These are phyloP conservation scores for Pythium scleroteichum DNA, from an alignment of 352 stramenopile genomes.

Conservation along the genomic window DNA sequence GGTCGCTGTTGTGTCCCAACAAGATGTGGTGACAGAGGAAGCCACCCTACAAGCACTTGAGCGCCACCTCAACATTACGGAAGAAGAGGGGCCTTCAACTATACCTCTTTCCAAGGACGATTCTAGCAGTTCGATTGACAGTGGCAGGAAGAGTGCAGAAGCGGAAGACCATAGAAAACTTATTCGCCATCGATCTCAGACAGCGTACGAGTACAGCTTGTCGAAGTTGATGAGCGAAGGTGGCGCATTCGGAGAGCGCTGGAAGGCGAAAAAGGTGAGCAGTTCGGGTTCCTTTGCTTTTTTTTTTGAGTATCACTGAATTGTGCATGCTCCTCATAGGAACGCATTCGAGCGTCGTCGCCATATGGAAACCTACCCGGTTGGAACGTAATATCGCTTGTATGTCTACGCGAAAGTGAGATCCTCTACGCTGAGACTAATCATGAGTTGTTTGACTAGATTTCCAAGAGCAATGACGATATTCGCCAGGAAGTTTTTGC, in stretches of 20 bases:
- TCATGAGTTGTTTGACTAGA: background rate
- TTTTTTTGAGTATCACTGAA: too few relatives aligned
- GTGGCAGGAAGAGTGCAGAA: background rate
- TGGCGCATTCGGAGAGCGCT: conserved; percentile 91
- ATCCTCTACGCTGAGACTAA: background rate
- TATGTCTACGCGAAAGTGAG: conserved; percentile 38
- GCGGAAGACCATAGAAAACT: conserved; percentile 33
- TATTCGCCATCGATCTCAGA: conserved; percentile 61
- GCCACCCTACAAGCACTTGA: conserved; percentile 22
- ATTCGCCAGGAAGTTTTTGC: conserved; percentile 97
- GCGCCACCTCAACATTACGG: conserved; percentile 21
- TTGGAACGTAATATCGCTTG: conserved; percentile 93
- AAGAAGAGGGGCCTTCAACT: background rate
- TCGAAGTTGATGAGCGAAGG: conserved; percentile 61
- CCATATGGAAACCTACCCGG: conserved; percentile 82
- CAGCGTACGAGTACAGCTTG: conserved; percentile 65
- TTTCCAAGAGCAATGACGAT: conserved; percentile 97
- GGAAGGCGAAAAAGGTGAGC: conserved; percentile 91
- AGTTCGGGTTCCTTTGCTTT: background rate
- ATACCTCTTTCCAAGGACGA: background rate
- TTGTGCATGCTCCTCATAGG: conserved; percentile 20
- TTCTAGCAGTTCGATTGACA: background rate
- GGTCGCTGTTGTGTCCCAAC: conserved; percentile 20
- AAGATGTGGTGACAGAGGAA: conserved; percentile 14
- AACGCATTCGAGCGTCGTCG: conserved; percentile 86